A percentile compares a stretch with the other conserved stretches of the same genome.
Evolutionary conservation across 2,329 filamentous ascomycete genomes (phyloP).

Genomic region (Plenodomus tracheiphilus): DNA sequence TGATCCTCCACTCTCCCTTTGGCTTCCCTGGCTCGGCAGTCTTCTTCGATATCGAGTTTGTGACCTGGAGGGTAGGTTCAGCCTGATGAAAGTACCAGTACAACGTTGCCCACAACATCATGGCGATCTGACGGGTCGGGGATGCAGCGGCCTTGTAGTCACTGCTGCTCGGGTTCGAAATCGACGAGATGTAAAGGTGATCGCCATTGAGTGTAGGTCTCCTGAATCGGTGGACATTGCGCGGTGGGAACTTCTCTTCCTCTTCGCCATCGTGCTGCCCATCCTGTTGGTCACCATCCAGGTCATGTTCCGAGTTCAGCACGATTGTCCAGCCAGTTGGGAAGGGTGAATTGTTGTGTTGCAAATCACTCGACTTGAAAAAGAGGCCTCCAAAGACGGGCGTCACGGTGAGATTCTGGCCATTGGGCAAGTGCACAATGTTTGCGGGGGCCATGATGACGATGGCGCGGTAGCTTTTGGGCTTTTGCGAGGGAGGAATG

Average conservation of each 20-base stretch:
- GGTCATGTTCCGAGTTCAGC: conserved; percentile 67
- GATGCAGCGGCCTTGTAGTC: conserved; percentile 81
- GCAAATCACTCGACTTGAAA: conserved; percentile 82
- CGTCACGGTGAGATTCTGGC: conserved; percentile 77
- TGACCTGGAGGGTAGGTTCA: conserved; percentile 67
- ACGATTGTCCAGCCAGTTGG: conserved; percentile 90
- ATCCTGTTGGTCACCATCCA: conserved; percentile 28
- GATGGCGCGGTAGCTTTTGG: conserved; percentile 30
- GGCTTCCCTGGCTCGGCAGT: conserved; percentile 72
- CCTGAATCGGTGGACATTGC: conserved; percentile 66
- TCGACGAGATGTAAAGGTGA: conserved; percentile 86
- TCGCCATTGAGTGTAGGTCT: conserved; percentile 77
- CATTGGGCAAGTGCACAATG: conserved; percentile 78
- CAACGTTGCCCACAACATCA: conserved; percentile 94
- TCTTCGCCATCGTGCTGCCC: conserved; percentile 36
- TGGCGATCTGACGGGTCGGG: conserved; percentile 85
- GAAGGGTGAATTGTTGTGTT: conserved; percentile 66
- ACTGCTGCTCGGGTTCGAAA: conserved; percentile 77
- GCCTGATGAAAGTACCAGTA: conserved; percentile 98
- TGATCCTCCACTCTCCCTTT: conserved; percentile 82
- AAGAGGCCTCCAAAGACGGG: conserved; percentile 90
- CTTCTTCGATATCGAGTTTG: conserved; percentile 63
- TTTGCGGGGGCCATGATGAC: conserved; percentile 47
- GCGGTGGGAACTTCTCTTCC: conserved; percentile 35
- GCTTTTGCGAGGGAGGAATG: conserved; percentile 4